Evolutionary conservation across 2,329 filamentous ascomycete genomes (phyloP), one percentile per base, ranked within the genome.

Genomic region (Botryosphaeria dothidea): DNA sequence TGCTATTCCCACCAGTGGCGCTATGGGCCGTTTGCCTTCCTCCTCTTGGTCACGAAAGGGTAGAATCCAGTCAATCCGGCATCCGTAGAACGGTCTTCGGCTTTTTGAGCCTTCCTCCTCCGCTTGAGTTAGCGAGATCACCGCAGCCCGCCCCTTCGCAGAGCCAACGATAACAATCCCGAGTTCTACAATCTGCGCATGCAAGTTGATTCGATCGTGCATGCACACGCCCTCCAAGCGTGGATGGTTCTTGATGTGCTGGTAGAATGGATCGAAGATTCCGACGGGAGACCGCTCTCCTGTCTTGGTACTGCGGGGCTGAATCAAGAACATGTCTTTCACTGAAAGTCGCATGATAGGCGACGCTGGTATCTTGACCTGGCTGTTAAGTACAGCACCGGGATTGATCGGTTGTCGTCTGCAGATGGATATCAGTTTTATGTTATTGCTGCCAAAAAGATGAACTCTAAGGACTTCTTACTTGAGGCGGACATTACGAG

Each of bases 141-240:
- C 78, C 1, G 85, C 82, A 0, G 87, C 90, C 8, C 87, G 83
- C 0, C 91, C 91, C 54, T 84, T 84, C n/a, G 88, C 84, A 11
- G 88, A 89, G 0, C 84, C 91, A 1, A 89, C 79, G 3, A 92
- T 80, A 8, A 93, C 84, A 15, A 93, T 79, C n/a, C 83, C 88
- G 1, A 95, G 80, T 69, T 91, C 88, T 0, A 89, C 89, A 1
- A 93, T 86, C 58, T 88, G 83, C 0, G 84, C 78, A 41, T 87
- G 76, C 82, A 91, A 87, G 76, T 84, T 88, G 23, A 92, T 76
- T 7, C 87, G 83, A 68, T 88, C 81, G 46, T 78, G 58, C 43
- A 70, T 69, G 3, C 27, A 29, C 15, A 49, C 49, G 2, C 34
- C 29, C 11, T 62, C 58, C 61, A 54, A 48, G 2, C 19, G 21